Conservation (phyloP, 257 asterid species). For the Solanum habrochaites region DNA sequence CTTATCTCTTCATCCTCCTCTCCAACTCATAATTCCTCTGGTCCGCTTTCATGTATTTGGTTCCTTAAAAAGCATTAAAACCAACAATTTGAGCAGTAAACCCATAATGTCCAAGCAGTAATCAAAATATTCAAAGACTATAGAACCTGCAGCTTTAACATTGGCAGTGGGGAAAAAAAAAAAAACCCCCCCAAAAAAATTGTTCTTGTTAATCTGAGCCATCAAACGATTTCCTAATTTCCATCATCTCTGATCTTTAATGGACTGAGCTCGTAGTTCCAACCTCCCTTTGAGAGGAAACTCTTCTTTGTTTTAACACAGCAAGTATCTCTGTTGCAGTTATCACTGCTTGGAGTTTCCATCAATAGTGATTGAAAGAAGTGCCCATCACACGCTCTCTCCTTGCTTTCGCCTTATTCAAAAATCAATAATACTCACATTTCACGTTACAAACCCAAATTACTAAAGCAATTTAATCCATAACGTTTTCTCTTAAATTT, state of each 20-base stretch:
- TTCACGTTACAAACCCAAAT: not conserved
- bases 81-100: not conserved
- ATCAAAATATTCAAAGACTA: not conserved
- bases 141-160: slow-evolving; percentile 52
- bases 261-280: slow-evolving; percentile 64
- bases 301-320: slow-evolving; percentile 59
- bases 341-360: slow-evolving; percentile 44
- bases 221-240: slow-evolving; percentile 42
- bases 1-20: slow-evolving; percentile 57
- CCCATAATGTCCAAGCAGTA: not conserved
- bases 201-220: slow-evolving; percentile 60
- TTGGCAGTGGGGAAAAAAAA: too few species aligned
- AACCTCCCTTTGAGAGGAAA: slow-evolving; percentile 58
- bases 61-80: slow-evolving; percentile 30
- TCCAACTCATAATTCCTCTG: slow-evolving; percentile 54
- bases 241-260: slow-evolving; percentile 39
- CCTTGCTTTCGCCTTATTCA: slow-evolving; percentile 73
- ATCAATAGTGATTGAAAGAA: slow-evolving; percentile 52
- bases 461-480: not conserved
- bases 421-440: slow-evolving; percentile 7
- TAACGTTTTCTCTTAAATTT: not conserved
- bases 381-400: slow-evolving; percentile 62
- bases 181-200: too few species aligned
- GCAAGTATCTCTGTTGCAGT: slow-evolving; percentile 52
- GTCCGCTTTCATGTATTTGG: slow-evolving; percentile 62